Evolutionary conservation across 495 filamentous ascomycete species (phyloP).

Genomic region (Articulospora tetracladia): DNA sequence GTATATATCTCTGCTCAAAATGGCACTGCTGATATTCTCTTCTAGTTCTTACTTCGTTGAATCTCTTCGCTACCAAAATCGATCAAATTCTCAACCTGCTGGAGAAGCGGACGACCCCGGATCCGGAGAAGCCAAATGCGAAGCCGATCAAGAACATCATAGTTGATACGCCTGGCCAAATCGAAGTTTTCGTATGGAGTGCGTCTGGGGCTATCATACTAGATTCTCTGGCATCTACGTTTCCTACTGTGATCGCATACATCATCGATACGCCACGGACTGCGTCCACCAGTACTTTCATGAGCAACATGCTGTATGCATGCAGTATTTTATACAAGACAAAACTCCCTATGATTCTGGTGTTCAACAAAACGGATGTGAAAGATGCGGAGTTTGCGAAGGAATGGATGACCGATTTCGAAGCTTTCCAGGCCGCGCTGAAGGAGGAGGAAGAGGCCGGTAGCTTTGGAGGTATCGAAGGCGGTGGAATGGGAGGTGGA

Average conservation of each 20-base stretch:
- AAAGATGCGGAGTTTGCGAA: conserved; percentile 88
- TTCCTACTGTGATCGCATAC: conserved; percentile 95
- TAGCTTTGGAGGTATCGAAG: conserved; percentile 71
- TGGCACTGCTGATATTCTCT: neutral
- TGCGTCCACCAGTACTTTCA: conserved; percentile 90
- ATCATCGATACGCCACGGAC: conserved; percentile 95
- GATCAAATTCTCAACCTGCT: conserved; percentile 87
- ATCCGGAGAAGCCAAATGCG: conserved; percentile 52
- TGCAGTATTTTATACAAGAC: conserved; percentile 99
- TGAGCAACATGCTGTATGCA: conserved; percentile 99
- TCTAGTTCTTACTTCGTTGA: conserved; percentile 85
- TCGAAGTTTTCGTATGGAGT: conserved; percentile 98
- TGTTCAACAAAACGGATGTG: conserved; percentile 98
- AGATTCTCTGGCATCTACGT: conserved; percentile 84
- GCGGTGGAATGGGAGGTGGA: conserved; percentile 60
- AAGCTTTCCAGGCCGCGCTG: conserved; percentile 87
- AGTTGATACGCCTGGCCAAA: conserved; percentile 94
- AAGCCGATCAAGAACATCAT: conserved; percentile 79
- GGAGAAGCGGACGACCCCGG: conserved; percentile 77
- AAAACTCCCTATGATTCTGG: conserved; percentile 94
- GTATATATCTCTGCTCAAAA: too few species aligned
- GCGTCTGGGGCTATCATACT: conserved; percentile 91
- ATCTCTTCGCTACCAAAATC: conserved; percentile 95
- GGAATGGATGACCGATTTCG: conserved; percentile 99
- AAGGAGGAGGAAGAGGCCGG: conserved; percentile 73